Base-by-base conservation (phyloP, 1,284 basidiomycete species). In the Cutaneotrichosporon arboriforme region DNA sequence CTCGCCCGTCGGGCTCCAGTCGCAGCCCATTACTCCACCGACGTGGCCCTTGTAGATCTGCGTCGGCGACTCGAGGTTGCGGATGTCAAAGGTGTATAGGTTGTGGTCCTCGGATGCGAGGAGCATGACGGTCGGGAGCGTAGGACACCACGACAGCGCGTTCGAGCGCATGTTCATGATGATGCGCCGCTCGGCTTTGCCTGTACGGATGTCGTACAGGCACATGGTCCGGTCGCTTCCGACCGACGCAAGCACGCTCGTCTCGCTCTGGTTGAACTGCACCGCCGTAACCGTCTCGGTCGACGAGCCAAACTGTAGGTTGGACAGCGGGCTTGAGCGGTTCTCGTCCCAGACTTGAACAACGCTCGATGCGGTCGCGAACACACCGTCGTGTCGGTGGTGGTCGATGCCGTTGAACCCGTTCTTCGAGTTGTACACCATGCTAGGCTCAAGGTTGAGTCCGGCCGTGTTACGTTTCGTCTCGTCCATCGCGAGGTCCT, bases 271-370 rank as follows among this genome's bases (percentile, higher is more conserved):
- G 72, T 97, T 97, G 80, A 97, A 99, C 43, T 85, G 84, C 43
- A 98, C 85, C 31, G 84, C 81, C 17, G 86, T 86, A 53, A 97
- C 84, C 1, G 86, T 93, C 79, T 94, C 94, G 31, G 83, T 83
- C 22, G 88, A 84, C 17, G 84, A 85, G 14, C 88, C 84, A 69
- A 91, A 90, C 10, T 86, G 85, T 59, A 96, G 78, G 62, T 89
- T 85, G 46, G 88, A 87, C 45, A 90, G 78, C 8, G 88, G 84
- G 4, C 84, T 82, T 56, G 75, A 75, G 84, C 90, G 90, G 43
- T 87, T 92, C 74, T 97, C 88, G 67, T 99, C 96, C 96, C 96
- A 99, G 62, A 97, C 81, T 72, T 98, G 94, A 12, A 99, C 92
- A 22, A 83, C 81, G 65, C 87, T 90, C 1, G 91, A 94, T 2